phyloP scores from a whole-genome alignment of 495 filamentous ascomycete genomes.

The Trichoderma gamsii region DNA sequence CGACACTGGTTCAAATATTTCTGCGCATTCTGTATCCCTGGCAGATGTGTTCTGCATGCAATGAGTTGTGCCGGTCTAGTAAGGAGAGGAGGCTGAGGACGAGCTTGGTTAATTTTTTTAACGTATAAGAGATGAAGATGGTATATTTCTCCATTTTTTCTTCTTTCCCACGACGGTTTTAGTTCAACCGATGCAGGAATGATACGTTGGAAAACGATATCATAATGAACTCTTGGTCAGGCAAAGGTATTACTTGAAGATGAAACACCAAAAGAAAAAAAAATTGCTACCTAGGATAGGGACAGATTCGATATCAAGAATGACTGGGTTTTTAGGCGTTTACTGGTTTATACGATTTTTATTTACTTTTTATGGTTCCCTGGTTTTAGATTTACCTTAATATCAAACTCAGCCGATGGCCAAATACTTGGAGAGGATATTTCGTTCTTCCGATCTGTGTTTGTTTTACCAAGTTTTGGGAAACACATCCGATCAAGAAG shows the following conservation, averaged over 20 bases:
- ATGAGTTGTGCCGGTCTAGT: neutral
- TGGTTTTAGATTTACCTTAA: neutral
- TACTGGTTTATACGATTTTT: neutral
- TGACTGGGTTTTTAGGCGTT: neutral
- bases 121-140: too few species aligned
- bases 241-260: neutral
- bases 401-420: too few species aligned
- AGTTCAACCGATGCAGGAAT: too few species aligned
- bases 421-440: neutral
- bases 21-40: conserved; percentile 15
- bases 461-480: neutral
- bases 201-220: too few species aligned
- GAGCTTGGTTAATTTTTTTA: too few species aligned
- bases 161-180: too few species aligned
- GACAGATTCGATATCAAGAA: neutral
- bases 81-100: neutral
- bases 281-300: neutral
- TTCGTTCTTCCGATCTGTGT: neutral
- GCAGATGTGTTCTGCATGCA: conserved; percentile 17
- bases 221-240: too few species aligned
- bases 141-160: too few species aligned
- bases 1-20: conserved; percentile 13
- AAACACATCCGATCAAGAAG: neutral
- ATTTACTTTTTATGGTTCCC: neutral
- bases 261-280: neutral